Evolutionary conservation across 2,329 filamentous ascomycete genomes (phyloP).

Genomic region (Penicillium palitans): DNA sequence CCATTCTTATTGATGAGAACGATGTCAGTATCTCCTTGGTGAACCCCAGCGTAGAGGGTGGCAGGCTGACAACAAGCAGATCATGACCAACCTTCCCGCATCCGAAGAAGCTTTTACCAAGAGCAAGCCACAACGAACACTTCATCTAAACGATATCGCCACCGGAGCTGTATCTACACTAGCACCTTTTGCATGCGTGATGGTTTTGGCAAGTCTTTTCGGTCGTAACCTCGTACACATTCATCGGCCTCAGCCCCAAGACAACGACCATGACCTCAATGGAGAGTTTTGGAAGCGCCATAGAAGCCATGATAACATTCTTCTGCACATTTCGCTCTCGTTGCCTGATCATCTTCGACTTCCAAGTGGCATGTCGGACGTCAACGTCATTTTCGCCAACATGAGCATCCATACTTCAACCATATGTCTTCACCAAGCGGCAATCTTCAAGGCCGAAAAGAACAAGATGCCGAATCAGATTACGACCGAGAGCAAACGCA

Average conservation of each 20-base stretch:
- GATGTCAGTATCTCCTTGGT: conserved; percentile 57
- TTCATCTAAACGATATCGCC: conserved; percentile 58
- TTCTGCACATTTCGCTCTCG: conserved; percentile 81
- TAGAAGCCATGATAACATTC: conserved; percentile 80
- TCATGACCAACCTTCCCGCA: conserved; percentile 79
- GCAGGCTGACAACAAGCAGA: conserved; percentile 45
- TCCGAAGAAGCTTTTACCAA: conserved; percentile 83
- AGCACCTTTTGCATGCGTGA: conserved; percentile 75
- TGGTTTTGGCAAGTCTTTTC: conserved; percentile 84
- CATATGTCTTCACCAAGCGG: conserved; percentile 96
- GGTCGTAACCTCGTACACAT: conserved; percentile 89
- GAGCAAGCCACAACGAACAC: conserved; percentile 71
- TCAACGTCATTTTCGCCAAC: conserved; percentile 89
- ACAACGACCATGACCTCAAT: conserved; percentile 82
- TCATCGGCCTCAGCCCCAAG: conserved; percentile 78
- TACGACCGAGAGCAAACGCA: conserved; percentile 83
- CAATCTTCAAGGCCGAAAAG: conserved; percentile 95
- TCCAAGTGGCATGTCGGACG: conserved; percentile 70
- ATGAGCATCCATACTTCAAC: conserved; percentile 97
- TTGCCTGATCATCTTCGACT: conserved; percentile 80
- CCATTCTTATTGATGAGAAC: conserved; percentile 86
- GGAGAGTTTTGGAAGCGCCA: conserved; percentile 96
- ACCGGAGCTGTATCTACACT: conserved; percentile 69
- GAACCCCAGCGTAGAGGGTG: no score
- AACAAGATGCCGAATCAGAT: conserved; percentile 75